Evolutionary conservation across 73 alveolate genomes (phyloP).

Genomic region (Paramecium octaurelia): DNA sequence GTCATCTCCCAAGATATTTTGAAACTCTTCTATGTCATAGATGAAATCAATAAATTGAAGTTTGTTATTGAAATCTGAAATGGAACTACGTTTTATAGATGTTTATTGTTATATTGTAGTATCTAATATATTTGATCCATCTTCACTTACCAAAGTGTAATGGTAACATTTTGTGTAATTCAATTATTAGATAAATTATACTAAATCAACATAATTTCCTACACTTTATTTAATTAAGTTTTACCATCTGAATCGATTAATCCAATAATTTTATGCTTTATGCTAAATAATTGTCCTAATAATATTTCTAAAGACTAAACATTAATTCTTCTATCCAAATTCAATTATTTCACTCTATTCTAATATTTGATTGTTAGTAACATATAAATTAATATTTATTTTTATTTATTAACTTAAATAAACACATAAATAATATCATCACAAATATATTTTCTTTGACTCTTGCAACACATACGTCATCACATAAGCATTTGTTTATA

Average conservation of each 20-base stretch:
- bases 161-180: neutral
- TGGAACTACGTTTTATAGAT: neutral
- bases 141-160: neutral
- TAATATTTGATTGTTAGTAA: neutral
- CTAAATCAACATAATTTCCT: neutral
- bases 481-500: neutral
- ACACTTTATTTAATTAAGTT: neutral
- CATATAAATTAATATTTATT: no score
- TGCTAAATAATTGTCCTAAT: neutral
- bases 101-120: neutral
- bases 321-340: neutral
- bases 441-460: neutral
- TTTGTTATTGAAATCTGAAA: neutral
- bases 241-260: slow-evolving; percentile 35
- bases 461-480: neutral
- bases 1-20: neutral
- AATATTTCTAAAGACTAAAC: neutral
- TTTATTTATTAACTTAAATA: neutral
- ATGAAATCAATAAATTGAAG: slow-evolving; percentile 8
- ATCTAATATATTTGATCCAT: neutral
- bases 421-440: neutral
- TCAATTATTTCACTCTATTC: no score
- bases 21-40: slow-evolving; percentile 28
- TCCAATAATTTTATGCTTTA: neutral
- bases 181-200: neutral